Conservation (phyloP, 2,329 filamentous ascomycete genomes). For the Monosporascus cannonballus region DNA sequence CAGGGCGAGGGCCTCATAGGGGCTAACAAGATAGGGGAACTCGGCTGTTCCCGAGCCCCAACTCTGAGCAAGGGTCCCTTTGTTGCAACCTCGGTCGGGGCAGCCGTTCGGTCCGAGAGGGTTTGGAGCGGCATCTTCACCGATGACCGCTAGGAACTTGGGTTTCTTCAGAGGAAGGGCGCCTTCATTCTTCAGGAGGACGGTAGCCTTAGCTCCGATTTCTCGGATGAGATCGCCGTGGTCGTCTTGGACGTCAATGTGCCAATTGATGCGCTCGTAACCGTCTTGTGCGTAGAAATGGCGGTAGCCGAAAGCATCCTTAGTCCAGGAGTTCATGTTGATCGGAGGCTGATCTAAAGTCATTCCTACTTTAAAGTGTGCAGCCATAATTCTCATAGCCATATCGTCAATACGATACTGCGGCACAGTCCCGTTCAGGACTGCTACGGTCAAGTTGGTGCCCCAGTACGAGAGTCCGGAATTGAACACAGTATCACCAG, state of each 20-base stretch:
- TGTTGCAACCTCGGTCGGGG: conserved; percentile 55
- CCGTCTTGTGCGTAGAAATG: conserved; percentile 58
- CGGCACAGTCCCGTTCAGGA: conserved; percentile 84
- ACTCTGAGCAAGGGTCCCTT: conserved; percentile 63
- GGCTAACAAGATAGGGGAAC: conserved; percentile 71
- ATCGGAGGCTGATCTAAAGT: conserved; percentile 45
- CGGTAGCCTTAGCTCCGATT: conserved; percentile 72
- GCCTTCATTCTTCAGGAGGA: conserved; percentile 81
- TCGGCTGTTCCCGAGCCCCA: conserved; percentile 74
- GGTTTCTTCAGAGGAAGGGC: conserved; percentile 74
- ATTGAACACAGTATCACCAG: conserved; percentile 74
- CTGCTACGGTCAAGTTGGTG: conserved; percentile 76
- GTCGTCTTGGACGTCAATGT: conserved; percentile 75
- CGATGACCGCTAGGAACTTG: conserved; percentile 69
- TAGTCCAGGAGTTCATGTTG: conserved; percentile 88
- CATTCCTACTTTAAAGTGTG: conserved; percentile 61
- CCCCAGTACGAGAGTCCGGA: conserved; percentile 74
- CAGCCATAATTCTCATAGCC: conserved; percentile 74
- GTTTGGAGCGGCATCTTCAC: conserved; percentile 76
- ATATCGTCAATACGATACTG: conserved; percentile 88
- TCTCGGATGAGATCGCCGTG: conserved; percentile 70
- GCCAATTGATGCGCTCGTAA: conserved; percentile 66
- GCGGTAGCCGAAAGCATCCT: conserved; percentile 64
- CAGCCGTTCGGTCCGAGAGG: conserved; percentile 75
- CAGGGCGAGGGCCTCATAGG: conserved; percentile 61